Conservation (phyloP, 2,329 filamentous ascomycete species). For the Talaromyces sp. region DNA sequence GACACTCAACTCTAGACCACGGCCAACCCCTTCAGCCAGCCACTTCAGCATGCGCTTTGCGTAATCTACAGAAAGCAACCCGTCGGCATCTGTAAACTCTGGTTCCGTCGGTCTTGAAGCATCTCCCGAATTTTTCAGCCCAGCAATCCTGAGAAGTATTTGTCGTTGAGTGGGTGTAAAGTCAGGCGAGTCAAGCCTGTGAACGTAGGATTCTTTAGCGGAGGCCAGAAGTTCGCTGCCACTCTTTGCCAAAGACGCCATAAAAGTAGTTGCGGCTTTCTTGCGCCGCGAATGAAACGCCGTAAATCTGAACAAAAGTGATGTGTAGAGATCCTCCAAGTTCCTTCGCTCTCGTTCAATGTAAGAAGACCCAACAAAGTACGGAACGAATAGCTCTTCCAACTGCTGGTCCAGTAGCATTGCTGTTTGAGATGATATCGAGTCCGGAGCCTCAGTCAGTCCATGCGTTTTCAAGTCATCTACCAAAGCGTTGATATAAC, state of each 20-base stretch:
- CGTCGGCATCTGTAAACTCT: conserved; percentile 86
- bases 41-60: conserved; percentile 98
- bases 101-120: conserved; percentile 71
- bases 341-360: conserved; percentile 61
- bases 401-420: conserved; percentile 62
- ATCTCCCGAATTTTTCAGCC: conserved; percentile 63
- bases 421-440: conserved; percentile 78
- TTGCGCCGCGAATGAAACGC: conserved; percentile 79
- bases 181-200: conserved; percentile 81
- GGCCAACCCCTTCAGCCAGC: conserved; percentile 89
- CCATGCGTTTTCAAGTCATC: conserved; percentile 94
- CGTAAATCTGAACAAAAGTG: conserved; percentile 90
- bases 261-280: conserved; percentile 77
- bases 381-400: conserved; percentile 61
- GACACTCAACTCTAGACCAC: conserved; percentile 83
- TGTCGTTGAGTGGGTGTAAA: conserved; percentile 80
- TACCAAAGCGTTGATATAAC: conserved; percentile 78
- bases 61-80: conserved; percentile 71
- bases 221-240: conserved; percentile 82
- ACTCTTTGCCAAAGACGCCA: conserved; percentile 84
- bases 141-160: conserved; percentile 85
- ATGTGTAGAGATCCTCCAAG: conserved; percentile 78
- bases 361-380: conserved; percentile 60
- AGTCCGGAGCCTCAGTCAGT: conserved; percentile 88
- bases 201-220: conserved; percentile 85